Evolutionary conservation across 2,329 filamentous ascomycete species (phyloP), one percentile per base, ranked within the genome.

Genomic region (Ascosphaera apis): DNA sequence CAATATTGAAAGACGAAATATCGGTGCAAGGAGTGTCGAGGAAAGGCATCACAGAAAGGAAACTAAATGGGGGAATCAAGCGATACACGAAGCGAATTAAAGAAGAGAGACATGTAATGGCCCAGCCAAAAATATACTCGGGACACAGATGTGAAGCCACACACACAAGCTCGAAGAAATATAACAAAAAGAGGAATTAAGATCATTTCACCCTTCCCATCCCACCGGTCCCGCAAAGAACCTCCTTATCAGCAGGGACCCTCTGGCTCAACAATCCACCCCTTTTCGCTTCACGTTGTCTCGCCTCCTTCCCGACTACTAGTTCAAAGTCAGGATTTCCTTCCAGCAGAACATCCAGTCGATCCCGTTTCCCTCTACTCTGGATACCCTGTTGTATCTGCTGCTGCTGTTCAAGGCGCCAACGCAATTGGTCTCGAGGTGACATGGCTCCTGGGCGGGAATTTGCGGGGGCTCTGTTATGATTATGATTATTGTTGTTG

Each of bases 291-390:
- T 38, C 38, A 34, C 41, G 42, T 21, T 44, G 44, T 2, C 44
- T 44, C 15, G 44, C 41, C 17, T 45, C 45, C 23, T 44, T 41
- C 16, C 42, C 46, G 9, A 39, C 56, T 1, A 73, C 75, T 18
- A 93, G 53, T 43, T 76, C 67, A 56, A 93, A 93, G 53, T 93
- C 83, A 0, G 84, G 83, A 48, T 91, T 92, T 32, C 64, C 72
- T 47, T 74, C 72, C 40, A 91, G 61, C 28, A 91, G 58, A 35
- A 83, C 65, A 44, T 91, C 80, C 44, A 76, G 71, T 40, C 68
- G 67, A 46, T 69, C 61, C 48, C 63, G 66, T 15, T 59, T 56
- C 16, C 61, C 61, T 37, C 57, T n/a, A n/a, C n/a, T n/a, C n/a
- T n/a, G n/a, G n/a, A n/a, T n/a, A n/a, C n/a, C n/a, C n/a, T n/a